These are phyloP conservation scores for Aphanomyces invadans DNA, from an alignment of 352 stramenopile species.

Conservation along the genomic window DNA sequence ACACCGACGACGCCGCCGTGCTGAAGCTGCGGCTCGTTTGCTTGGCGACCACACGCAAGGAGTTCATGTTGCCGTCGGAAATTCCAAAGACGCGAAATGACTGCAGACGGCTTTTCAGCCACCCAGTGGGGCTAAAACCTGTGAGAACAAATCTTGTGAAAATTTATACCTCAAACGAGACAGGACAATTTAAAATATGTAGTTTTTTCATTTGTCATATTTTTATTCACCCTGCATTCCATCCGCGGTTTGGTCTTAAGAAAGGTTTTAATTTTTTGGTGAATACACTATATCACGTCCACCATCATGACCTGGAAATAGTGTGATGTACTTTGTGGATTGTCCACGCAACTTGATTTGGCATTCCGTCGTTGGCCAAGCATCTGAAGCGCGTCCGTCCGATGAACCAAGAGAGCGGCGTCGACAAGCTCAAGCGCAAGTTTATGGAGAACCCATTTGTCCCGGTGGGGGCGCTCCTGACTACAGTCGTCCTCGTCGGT, in stretches of 20 bases:
- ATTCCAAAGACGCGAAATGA: constrained; percentile 21
- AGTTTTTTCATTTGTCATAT: background rate
- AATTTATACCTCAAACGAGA: background rate
- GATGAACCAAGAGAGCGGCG: constrained; percentile 45
- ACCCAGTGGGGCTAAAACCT: constrained; percentile 13
- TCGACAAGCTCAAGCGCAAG: constrained; percentile 75
- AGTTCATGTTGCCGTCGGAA: constrained; percentile 7
- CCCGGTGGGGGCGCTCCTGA: constrained; percentile 55
- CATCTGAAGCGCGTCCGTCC: no score
- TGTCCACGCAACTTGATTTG: no score
- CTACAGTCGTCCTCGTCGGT: constrained; percentile 48
- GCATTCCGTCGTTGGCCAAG: background rate
- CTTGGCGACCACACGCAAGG: constrained; percentile 14
- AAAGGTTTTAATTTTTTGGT: no score
- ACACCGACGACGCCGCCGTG: constrained; percentile 1
- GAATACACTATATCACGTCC: background rate
- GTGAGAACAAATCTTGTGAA: background rate
- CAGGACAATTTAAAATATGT: background rate
- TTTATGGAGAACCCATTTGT: constrained; percentile 68
- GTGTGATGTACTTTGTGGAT: background rate
- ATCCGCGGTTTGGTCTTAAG: no score
- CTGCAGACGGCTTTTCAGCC: constrained; percentile 8
- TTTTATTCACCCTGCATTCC: no score
- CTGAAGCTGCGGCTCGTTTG: background rate
- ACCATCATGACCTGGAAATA: background rate